Base-by-base conservation (phyloP, 2,329 filamentous ascomycete genomes). In the Chaetomium sp. region DNA sequence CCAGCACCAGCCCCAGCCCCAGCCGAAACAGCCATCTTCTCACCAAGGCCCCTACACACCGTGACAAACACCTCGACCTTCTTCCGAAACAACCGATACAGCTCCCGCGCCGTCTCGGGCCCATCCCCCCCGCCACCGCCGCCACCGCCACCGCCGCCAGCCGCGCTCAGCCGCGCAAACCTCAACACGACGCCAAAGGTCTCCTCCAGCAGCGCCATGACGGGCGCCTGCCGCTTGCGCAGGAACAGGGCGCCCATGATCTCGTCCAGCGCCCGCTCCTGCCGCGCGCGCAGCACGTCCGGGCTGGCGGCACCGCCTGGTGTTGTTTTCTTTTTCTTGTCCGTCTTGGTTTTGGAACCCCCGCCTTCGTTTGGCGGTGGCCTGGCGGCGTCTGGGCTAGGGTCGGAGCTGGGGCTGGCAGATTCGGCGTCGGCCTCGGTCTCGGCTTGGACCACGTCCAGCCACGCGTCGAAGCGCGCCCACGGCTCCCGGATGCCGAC, bases 231-330 rank as follows among this genome's bases (percentile, higher is more conserved):
- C 42, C 90, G 82, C 71, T 90, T 91, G 65, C 90, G 84, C 2
- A 96, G 79, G 16, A 97, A 82, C 0, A 95, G 79, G 0, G 87
- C 86, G 67, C 87, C 86, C 78, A 93, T 85, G 55, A 96, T 92
- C 58, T 87, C 83, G 73, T 96, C 90, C 1, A 97, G 81, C 8
- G 89, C 85, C 38, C 85, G 81, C 67, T 93, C 89, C 70, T 96
- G 92, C 27, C 88, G 85, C 51, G 87, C 83, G 25, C 88, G 83
- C 13, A 96, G 77, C 50, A 85, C 81, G 47, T 89, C 86, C 0
- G 93, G 83, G 16, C 91, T 90, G 49, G 21, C 54, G n/a, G n/a
- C 23, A 2, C 78, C 80, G 27, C 74, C 76, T 57, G 29, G 50
- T 12, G 25, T 3, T n/a, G 8, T 21, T 76, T 79, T 58, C 68